Conservation (phyloP, 208 protist genomes). For the Paratrypanosoma confusum region DNA sequence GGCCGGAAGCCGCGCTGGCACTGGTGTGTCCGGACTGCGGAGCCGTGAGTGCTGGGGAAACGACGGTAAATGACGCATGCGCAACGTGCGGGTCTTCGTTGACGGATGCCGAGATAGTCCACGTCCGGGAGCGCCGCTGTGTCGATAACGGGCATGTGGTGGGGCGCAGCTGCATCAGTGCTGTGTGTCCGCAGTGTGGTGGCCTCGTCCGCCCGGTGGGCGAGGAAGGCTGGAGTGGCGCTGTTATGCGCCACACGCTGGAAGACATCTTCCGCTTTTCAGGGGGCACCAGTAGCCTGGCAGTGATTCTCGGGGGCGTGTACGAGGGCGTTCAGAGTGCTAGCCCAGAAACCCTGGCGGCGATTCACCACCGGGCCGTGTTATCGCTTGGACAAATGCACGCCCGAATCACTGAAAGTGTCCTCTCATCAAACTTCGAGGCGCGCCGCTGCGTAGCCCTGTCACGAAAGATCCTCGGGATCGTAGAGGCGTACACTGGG, state of each 20-base stretch:
- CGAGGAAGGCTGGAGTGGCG: slow-evolving; percentile 15
- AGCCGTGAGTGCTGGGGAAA: not conserved
- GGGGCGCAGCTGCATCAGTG: slow-evolving; percentile 4
- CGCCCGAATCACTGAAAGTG: too few species aligned
- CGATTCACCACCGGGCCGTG: too few species aligned
- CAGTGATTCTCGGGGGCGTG: too few species aligned
- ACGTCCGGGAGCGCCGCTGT: slow-evolving; percentile 10
- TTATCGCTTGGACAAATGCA: too few species aligned
- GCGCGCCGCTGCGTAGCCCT: too few species aligned
- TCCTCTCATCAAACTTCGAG: too few species aligned
- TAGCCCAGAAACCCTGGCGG: too few species aligned
- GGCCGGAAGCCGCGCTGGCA: not conserved
- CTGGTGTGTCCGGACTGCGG: slow-evolving; percentile 8
- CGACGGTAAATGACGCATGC: not conserved
- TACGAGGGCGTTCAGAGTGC: too few species aligned
- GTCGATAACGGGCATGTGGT: slow-evolving; percentile 6
- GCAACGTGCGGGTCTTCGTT: slow-evolving; percentile 2
- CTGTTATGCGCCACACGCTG: slow-evolving; percentile 8
- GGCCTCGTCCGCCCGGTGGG: slow-evolving; percentile 11
- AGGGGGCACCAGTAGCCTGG: too few species aligned
- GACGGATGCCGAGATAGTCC: slow-evolving; percentile 2
- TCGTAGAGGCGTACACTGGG: too few species aligned
- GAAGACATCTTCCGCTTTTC: slow-evolving; percentile 3
- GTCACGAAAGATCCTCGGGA: too few species aligned
- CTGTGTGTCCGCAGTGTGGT: slow-evolving; percentile 8